Percentiles rank a stretch among this genome's conserved stretches.
Evolutionary conservation across 306 rosid species (phyloP).

Genomic region (Prosopis cineraria): DNA sequence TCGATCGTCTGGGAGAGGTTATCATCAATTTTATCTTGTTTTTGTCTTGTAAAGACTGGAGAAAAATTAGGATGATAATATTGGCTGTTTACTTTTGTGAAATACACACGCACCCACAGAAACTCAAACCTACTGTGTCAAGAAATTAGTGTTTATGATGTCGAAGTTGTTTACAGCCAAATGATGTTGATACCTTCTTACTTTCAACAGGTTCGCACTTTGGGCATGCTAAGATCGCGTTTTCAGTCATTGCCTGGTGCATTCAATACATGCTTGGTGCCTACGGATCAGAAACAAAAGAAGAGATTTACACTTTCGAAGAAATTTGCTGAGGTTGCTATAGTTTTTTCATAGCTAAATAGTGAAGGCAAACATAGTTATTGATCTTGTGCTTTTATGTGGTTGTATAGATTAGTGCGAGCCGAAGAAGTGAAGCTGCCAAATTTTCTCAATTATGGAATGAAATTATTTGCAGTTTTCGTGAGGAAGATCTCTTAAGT

Average conservation of each 20-base stretch:
- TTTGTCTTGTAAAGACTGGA: conserved; percentile 4
- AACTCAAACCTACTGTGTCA: background rate
- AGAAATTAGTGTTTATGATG: no score
- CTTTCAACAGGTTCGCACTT: conserved; percentile 76
- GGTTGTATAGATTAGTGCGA: conserved; percentile 64
- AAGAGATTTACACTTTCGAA: conserved; percentile 72
- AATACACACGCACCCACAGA: background rate
- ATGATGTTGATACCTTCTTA: conserved; percentile 29
- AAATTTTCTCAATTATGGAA: conserved; percentile 97
- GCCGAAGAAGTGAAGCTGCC: conserved; percentile 95
- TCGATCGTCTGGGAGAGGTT: conserved; percentile 97
- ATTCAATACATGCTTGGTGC: conserved; percentile 87
- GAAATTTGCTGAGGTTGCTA: conserved; percentile 75
- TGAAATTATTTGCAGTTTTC: conserved; percentile 94
- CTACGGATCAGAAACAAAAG: conserved; percentile 71
- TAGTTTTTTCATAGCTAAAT: conserved; percentile 32
- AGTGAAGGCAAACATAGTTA: conserved; percentile 8
- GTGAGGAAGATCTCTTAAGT: conserved; percentile 94
- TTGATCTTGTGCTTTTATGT: conserved; percentile 38
- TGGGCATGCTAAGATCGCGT: conserved; percentile 88
- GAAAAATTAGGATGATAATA: conserved; percentile 10
- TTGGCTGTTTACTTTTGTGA: conserved; percentile 14
- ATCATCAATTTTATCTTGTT: conserved; percentile 19
- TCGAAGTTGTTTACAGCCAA: no score
- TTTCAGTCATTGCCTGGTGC: conserved; percentile 94